Evolutionary conservation across 78 protist species (phyloP), one percentile per base, ranked within the genome.

Genomic region (Chrysochromulina parva): DNA sequence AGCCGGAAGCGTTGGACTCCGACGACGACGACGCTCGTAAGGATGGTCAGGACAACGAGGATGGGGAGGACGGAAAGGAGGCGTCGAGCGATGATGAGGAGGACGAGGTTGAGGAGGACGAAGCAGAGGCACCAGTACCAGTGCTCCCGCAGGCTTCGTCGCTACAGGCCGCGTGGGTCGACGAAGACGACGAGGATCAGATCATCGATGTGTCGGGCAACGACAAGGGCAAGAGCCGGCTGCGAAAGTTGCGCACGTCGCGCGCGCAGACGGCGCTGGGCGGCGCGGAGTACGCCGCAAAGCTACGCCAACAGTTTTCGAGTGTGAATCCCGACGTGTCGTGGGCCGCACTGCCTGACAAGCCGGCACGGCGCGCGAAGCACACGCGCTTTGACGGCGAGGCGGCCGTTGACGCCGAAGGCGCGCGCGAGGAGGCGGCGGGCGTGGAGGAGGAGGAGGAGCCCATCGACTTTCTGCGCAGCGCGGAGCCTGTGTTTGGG

Each of bases 221-320:
- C 53, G 80, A 19, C 52, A 52, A 71, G 19, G 84, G 55, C 58
- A 10, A 1, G 57, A 14, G 58, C 57, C 93, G 93, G 24, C 53
- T 65, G 10, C 65, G 86, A 9, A 91, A 91, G 85, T 90, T 91
- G 55, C 67, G 93, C 9, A 1, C 10, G 20, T 0, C 28, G 3
- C 73, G 53, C 54, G 55, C 65, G 17, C 86, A 91, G 65, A 11
- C 14, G 14, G 86, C 2, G 17, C 73, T 91, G 17, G 7, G 26
- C 57, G 93, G 93, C 17, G 53, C n/a, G 16, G 93, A 85, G 48
- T 91, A 91, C 47, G 67, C 3, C 80, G 57, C 6, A 14, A 48
- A 86, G 55, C 90, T 91, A 24, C 74, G 90, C 38, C 59, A 2
- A 38, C 93, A 71, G 86, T 90, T 52, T 55, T 57, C 5, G 69